Evolutionary conservation across 176 grass and related monocot species (phyloP), one percentile per base, ranked within the genome.

Genomic region (Hsuehochloa calcarea): DNA sequence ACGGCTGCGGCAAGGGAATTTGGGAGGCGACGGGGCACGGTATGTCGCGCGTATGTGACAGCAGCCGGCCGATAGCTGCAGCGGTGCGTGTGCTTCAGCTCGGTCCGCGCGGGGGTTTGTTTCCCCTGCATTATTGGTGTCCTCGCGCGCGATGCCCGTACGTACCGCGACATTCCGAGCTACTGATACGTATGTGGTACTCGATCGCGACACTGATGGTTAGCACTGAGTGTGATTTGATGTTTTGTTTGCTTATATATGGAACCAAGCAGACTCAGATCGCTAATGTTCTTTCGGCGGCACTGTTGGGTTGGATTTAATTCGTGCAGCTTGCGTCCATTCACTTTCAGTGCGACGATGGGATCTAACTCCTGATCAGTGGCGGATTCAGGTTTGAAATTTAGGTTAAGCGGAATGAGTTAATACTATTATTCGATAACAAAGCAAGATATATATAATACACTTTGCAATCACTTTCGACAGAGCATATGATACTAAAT

Each of bases 11-110:
- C 73, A 14, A 49, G 12, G 44, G 44, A 78, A 61, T 78, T 70
- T 43, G 56, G 41, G 31, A 34, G 61, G 26, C 80, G 23, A 74
- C 44, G 14, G 26, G 69, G 13, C 56, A 56, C 66, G 59, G 68
- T 52, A 17, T 70, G 80, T 78, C 47, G 22, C 46, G 5, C 44
- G 43, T 19, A 25, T 7, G 61, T 23, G 79, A 88, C 65, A 71
- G 86, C 80, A 22, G 41, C 63, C 50, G 39, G 26, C 68, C 75
- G 75, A 47, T 75, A 39, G 41, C 13, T 72, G 69, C 43, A 20
- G 56, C 29, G 72, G 23, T 13, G 45, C 44, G 31, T 10, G 47
- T 38, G 37, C 72, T 74, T 56, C 8, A 6, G 49, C n/a, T 41
- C 82, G 47, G 52, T 13, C 27, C 16, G 15, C 54, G 38, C 41